Conservation (phyloP, 2,329 filamentous ascomycete genomes). For the Immersiporthe knoxdaviesiana region DNA sequence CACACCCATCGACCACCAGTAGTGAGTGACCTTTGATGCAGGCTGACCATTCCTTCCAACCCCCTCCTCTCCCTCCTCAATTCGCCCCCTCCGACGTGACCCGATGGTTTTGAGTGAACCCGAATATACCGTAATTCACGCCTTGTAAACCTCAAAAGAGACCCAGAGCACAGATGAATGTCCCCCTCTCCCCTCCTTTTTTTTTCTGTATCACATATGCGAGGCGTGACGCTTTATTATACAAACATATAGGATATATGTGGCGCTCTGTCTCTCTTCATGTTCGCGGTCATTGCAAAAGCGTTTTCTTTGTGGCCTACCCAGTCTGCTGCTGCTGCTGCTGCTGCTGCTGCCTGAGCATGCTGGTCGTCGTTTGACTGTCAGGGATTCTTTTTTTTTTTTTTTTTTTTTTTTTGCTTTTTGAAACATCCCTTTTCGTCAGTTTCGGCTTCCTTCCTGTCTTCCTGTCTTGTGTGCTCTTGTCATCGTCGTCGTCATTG, state of each 20-base stretch:
- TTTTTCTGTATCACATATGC: slow-evolving; percentile 22
- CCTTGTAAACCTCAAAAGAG: background rate
- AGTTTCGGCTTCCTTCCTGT: too few species aligned
- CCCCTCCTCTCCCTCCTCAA: background rate
- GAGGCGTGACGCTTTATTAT: slow-evolving; percentile 20
- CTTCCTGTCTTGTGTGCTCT: background rate
- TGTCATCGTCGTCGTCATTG: background rate
- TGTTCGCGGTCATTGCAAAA: background rate
- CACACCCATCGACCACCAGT: background rate
- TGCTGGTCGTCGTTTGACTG: background rate
- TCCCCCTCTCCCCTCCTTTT: background rate
- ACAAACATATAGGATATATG: slow-evolving; percentile 26
- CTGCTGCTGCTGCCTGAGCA: background rate
- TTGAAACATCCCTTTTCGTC: slow-evolving; percentile 23
- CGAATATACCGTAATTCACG: background rate
- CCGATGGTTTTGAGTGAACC: background rate
- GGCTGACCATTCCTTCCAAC: background rate
- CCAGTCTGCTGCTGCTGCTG: background rate
- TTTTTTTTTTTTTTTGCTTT: background rate
- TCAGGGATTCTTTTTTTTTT: background rate
- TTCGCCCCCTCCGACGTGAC: slow-evolving; percentile 3
- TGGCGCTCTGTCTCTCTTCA: background rate
- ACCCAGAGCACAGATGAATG: slow-evolving; percentile 9
- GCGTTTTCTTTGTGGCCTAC: background rate
- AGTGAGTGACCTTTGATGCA: background rate